These are phyloP conservation scores for Trichophyton verrucosum DNA, from an alignment of 2,329 filamentous ascomycete genomes.

Conservation along the genomic window DNA sequence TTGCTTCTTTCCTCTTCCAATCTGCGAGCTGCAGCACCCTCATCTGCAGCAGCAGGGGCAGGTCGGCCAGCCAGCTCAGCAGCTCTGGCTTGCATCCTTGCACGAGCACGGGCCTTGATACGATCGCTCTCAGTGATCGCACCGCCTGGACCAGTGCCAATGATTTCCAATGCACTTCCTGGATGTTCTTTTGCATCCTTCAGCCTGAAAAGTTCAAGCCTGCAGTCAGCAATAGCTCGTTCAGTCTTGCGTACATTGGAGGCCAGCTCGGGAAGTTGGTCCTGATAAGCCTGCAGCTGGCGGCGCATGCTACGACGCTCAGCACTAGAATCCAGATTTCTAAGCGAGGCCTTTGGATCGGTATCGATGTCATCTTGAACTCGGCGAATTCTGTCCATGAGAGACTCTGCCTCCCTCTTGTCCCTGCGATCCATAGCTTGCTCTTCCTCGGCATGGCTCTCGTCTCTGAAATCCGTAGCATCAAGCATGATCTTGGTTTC, in stretches of 20 bases:
- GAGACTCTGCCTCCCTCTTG: conserved; percentile 79
- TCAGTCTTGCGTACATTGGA: conserved; percentile 86
- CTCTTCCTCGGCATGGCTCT: conserved; percentile 79
- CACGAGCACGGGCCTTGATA: conserved; percentile 86
- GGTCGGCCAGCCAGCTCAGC: conserved; percentile 84
- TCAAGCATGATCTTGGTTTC: conserved; percentile 92
- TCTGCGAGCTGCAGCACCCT: conserved; percentile 66
- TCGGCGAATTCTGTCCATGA: conserved; percentile 82
- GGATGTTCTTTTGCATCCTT: conserved; percentile 89
- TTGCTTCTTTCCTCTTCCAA: conserved; percentile 79
- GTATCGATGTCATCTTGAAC: conserved; percentile 90
- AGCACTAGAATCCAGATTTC: conserved; percentile 68
- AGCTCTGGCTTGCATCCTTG: conserved; percentile 97
- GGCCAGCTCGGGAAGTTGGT: conserved; percentile 81
- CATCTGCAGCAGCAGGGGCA: conserved; percentile 51
- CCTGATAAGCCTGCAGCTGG: conserved; percentile 76
- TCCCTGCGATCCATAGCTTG: conserved; percentile 84
- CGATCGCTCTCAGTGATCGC: conserved; percentile 84
- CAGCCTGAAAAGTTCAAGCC: conserved; percentile 81
- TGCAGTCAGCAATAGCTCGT: conserved; percentile 81
- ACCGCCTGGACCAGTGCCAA: conserved; percentile 87
- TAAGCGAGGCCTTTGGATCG: conserved; percentile 64
- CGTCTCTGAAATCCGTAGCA: conserved; percentile 91
- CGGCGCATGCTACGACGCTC: conserved; percentile 77
- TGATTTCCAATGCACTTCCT: conserved; percentile 62